A percentile compares a stretch with the other conserved stretches of the same genome.
phyloP scores from a whole-genome alignment of 768 basidiomycete species.

The Sporobolomyces pararoseus region DNA sequence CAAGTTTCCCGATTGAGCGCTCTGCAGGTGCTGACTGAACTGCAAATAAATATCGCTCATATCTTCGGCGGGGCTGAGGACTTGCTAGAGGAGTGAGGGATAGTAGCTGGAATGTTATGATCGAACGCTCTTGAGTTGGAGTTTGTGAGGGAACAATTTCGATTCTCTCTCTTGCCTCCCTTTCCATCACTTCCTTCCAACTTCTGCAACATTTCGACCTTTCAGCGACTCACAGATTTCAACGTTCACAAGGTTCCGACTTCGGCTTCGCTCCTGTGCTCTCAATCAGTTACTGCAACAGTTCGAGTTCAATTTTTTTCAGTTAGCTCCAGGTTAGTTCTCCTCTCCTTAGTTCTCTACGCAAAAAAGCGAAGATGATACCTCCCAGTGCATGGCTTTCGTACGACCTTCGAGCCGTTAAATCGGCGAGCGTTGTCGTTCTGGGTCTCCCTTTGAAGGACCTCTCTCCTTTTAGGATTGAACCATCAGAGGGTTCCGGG shows the following conservation, averaged over 20 bases:
- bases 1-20: slow-evolving; percentile 24
- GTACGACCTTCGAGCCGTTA: slow-evolving; percentile 11
- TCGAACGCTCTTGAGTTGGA: background rate
- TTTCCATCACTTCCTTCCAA: background rate
- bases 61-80: no score
- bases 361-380: slow-evolving; percentile 7
- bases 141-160: background rate
- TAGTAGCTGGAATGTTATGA: no score
- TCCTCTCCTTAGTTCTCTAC: no score
- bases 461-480: slow-evolving; percentile 20
- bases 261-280: no score
- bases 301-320: background rate
- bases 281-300: no score
- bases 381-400: slow-evolving; percentile 23
- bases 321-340: background rate
- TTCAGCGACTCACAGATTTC: background rate
- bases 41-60: slow-evolving; percentile 34
- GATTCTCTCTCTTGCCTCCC: background rate
- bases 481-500: background rate
- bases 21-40: slow-evolving; percentile 25
- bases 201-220: background rate
- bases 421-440: slow-evolving; percentile 7
- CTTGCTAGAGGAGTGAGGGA: no score
- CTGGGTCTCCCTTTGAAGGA: background rate
- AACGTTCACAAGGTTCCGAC: no score